A percentile compares a stretch with the other conserved stretches of the same genome.
Evolutionary conservation across 2,329 filamentous ascomycete genomes (phyloP).

Genomic region (Apiospora malaysiana): DNA sequence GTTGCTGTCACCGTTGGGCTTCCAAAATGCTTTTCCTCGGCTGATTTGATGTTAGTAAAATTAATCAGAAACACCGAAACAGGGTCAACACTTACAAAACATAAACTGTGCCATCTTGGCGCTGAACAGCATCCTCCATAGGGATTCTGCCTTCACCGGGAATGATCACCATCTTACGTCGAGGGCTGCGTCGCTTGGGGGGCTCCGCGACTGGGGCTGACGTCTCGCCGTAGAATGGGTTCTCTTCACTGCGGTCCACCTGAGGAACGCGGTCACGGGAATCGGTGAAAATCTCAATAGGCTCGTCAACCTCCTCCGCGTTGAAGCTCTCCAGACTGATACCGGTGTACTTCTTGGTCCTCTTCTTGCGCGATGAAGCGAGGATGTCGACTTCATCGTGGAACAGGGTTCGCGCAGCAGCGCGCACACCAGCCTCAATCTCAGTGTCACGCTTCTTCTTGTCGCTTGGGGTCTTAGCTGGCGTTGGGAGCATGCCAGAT

Average conservation of each 20-base stretch:
- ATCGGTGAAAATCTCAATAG: constrained; percentile 80
- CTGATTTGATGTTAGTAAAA: constrained; percentile 47
- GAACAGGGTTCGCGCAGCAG: constrained; percentile 68
- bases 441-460: constrained; percentile 60
- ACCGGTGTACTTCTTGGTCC: constrained; percentile 62
- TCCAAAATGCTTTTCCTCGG: constrained; percentile 82
- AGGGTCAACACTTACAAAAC: constrained; percentile 69
- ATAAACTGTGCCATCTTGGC: constrained; percentile 76
- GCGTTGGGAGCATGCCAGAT: constrained; percentile 73
- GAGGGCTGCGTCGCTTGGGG: constrained; percentile 57
- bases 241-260: constrained; percentile 68
- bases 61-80: constrained; percentile 16
- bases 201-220: constrained; percentile 45
- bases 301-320: constrained; percentile 59
- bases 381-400: constrained; percentile 59
- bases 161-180: constrained; percentile 57
- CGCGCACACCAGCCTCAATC: constrained; percentile 55
- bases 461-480: constrained; percentile 73
- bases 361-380: constrained; percentile 64
- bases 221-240: constrained; percentile 70
- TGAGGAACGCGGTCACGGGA: constrained; percentile 78
- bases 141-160: constrained; percentile 63
- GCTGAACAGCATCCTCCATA: constrained; percentile 67
- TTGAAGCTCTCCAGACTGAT: constrained; percentile 63
- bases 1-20: constrained; percentile 55